Conservation (phyloP, 2,329 filamentous ascomycete species). For the Tolypocladium tropicale region DNA sequence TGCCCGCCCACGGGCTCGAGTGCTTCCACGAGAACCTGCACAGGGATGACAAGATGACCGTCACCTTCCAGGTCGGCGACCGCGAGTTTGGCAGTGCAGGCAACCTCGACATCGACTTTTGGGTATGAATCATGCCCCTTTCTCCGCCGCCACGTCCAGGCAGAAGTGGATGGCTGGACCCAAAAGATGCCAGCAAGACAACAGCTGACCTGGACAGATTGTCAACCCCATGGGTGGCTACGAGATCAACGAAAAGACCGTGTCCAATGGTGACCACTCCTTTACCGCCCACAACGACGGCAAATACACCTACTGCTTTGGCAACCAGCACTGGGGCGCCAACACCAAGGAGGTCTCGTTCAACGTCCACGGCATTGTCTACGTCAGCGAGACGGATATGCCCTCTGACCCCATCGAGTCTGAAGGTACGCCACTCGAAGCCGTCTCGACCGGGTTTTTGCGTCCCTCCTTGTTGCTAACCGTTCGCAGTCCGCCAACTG, state of each 20-base stretch:
- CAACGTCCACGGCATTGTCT: constrained; percentile 98
- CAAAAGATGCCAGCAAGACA: not conserved
- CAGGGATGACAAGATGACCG: constrained; percentile 94
- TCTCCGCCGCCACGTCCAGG: not conserved
- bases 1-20: constrained; percentile 86
- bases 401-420: constrained; percentile 80
- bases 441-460: too few relatives aligned
- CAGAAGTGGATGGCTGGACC: not conserved
- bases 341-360: constrained; percentile 97
- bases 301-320: constrained; percentile 94
- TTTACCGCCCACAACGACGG: constrained; percentile 81
- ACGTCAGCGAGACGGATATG: constrained; percentile 80
- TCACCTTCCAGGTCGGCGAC: constrained; percentile 96
- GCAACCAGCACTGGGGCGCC: constrained; percentile 95
- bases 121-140: constrained; percentile 52
- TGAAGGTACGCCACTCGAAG: constrained; percentile 52
- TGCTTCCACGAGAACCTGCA: constrained; percentile 95
- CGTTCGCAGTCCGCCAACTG: constrained; percentile 59
- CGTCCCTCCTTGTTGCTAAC: too few relatives aligned
- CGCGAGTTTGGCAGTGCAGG: constrained; percentile 90
- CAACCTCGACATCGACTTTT: constrained; percentile 95
- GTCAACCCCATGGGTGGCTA: constrained; percentile 66
- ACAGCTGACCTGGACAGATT: constrained; percentile 40
- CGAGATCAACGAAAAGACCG: constrained; percentile 68
- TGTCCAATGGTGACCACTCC: constrained; percentile 86